A percentile compares a stretch with the other conserved stretches of the same genome.
Evolutionary conservation across 495 filamentous ascomycete genomes (phyloP).

Genomic region (Penicillium fimorum): DNA sequence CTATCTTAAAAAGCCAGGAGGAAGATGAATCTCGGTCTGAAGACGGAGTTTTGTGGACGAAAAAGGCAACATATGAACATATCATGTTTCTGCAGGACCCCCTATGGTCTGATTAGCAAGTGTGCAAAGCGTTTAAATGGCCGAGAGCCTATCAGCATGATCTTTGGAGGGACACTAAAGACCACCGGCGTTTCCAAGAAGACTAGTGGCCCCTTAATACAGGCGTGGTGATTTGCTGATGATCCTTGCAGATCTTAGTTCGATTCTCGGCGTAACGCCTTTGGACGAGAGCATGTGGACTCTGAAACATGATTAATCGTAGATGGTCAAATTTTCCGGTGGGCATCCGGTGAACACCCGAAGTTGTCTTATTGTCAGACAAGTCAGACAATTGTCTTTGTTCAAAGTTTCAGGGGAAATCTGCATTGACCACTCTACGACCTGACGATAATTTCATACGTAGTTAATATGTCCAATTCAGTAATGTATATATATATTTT

Average conservation of each 20-base stretch:
- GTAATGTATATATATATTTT: too few relatives aligned
- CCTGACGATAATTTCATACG: too few relatives aligned
- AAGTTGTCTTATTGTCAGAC: not conserved
- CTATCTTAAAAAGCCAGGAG: not conserved
- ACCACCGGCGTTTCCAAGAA: conserved; percentile 18
- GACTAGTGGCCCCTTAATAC: conserved; percentile 5
- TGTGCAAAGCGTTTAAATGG: conserved; percentile 7
- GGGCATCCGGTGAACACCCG: not conserved
- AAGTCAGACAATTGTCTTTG: conserved; percentile 3
- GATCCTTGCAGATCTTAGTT: conserved; percentile 10
- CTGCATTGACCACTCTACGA: not conserved
- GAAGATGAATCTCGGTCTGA: not conserved
- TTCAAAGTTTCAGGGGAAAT: too few relatives aligned
- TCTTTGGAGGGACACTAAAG: conserved; percentile 11
- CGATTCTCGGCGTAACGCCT: conserved; percentile 25
- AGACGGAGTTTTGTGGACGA: not conserved
- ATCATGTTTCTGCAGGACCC: not conserved
- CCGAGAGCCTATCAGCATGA: conserved; percentile 18
- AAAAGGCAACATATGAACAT: not conserved
- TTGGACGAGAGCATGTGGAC: not conserved
- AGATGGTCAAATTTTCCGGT: not conserved
- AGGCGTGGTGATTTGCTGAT: conserved; percentile 2
- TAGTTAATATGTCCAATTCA: not conserved
- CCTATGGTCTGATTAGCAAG: conserved; percentile 13
- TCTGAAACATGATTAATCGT: conserved; percentile 3